Conservation (phyloP, 2,329 filamentous ascomycete genomes). For the Zymoseptoria passerinii region DNA sequence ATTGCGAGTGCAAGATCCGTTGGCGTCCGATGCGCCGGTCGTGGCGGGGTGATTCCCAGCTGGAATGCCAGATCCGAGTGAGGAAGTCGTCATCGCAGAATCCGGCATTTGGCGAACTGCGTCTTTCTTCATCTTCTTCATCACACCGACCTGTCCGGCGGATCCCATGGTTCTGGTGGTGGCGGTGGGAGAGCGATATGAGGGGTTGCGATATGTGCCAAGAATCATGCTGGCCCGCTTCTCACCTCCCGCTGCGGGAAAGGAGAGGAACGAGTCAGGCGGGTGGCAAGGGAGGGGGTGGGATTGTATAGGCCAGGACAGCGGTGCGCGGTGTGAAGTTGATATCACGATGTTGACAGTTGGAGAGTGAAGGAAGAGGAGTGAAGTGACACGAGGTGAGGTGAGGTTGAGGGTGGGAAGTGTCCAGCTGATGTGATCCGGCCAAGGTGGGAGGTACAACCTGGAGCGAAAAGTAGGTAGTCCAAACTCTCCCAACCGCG, state of each 20-base stretch:
- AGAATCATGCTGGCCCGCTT: constrained; percentile 10
- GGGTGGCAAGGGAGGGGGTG: too few relatives aligned
- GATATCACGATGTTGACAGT: too few relatives aligned
- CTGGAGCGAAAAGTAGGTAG: too few relatives aligned
- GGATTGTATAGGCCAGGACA: too few relatives aligned
- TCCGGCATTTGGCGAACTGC: background rate
- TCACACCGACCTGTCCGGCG: background rate
- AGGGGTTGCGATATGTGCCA: constrained; percentile 17
- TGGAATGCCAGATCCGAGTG: background rate
- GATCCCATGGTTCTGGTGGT: constrained; percentile 4
- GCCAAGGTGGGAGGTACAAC: too few relatives aligned
- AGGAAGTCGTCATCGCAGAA: background rate
- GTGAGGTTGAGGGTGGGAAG: background rate
- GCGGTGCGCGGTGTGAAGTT: too few relatives aligned
- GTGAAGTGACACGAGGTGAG: background rate
- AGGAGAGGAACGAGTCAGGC: too few relatives aligned
- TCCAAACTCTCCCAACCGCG: too few relatives aligned
- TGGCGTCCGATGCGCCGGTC: background rate
- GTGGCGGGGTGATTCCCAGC: background rate
- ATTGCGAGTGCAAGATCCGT: background rate
- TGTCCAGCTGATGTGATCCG: background rate
- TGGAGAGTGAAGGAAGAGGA: background rate
- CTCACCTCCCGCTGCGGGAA: background rate
- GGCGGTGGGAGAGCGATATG: constrained; percentile 18
- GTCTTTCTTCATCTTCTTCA: background rate